A percentile compares a stretch with the other conserved stretches of the same genome.
Conservation (phyloP, 805 yeast genomes). For the Cyberlindnera euphorbiae region DNA sequence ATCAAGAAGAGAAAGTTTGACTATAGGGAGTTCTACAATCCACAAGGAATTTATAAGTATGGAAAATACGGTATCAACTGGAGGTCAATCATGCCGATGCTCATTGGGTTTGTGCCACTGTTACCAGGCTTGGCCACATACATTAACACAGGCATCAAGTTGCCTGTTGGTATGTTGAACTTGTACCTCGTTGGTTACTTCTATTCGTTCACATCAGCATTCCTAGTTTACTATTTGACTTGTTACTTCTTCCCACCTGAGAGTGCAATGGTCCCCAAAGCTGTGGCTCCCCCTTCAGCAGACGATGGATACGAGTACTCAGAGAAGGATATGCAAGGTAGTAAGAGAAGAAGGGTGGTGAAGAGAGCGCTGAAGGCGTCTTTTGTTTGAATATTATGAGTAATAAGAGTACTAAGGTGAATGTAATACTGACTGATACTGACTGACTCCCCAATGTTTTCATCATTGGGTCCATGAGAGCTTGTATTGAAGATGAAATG, state of each 20-base stretch:
- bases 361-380: background rate
- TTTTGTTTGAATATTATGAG: background rate
- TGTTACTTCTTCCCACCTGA: conserved; percentile 13
- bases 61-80: conserved; percentile 13
- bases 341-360: background rate
- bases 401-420: too few relatives aligned
- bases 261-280: conserved; percentile 4
- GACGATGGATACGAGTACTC: background rate
- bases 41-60: conserved; percentile 10
- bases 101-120: conserved; percentile 14
- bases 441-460: too few relatives aligned
- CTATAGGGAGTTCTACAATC: conserved; percentile 7
- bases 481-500: too few relatives aligned
- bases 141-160: conserved; percentile 8
- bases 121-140: conserved; percentile 14
- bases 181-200: conserved; percentile 15
- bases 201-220: conserved; percentile 11
- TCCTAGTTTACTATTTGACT: conserved; percentile 5
- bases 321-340: background rate
- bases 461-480: too few relatives aligned
- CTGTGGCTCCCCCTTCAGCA: conserved; percentile 4
- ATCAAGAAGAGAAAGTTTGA: conserved; percentile 11
- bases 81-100: conserved; percentile 10
- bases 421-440: too few relatives aligned
- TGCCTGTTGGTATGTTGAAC: conserved; percentile 9